Evolutionary conservation across 2,329 filamentous ascomycete genomes (phyloP), one percentile per base, ranked within the genome.

Genomic region (Neodidymelliopsis sp.): DNA sequence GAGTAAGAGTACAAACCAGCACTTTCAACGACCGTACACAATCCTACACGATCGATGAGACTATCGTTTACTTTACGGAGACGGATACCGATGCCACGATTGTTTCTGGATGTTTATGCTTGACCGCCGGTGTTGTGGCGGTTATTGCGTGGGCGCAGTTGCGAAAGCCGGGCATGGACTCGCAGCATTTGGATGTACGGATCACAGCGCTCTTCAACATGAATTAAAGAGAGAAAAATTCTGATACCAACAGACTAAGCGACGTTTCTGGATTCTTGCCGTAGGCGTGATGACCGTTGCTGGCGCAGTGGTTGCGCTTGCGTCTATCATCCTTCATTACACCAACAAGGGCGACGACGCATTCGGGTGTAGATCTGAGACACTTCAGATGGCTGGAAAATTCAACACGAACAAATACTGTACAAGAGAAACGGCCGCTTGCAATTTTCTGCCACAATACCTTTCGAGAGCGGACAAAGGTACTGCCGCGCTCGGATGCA

Each of bases 351-450:
- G 65, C 15, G 30, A 58, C 20, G 60, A 67, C 28, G 27, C 43
- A 16, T 67, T 53, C 29, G 62, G 65, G 10, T 70, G 66, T 47
- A 61, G 45, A 8, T 54, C 55, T 2, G 56, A 62, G 28, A 59
- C 59, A 4, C 49, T 57, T 6, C 54, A 55, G 34, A 57, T 59
- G 45, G 47, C 44, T 10, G 59, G 63, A 25, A 54, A 57, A 9
- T 39, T 60, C 18, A 64, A 66, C 41, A 62, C 61, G 2, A 68
- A 68, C 31, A 54, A 62, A 7, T 54, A 62, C 27, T 69, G 65
- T 38, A 65, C 64, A 23, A 53, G 65, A 22, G 66, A 69, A 38
- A 57, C 59, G 46, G 66, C 57, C 4, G 55, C 53, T 4, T 70
- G 66, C 49, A 65, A 62, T 15, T 63, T 66, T 25, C 36, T 62